A percentile compares a stretch with the other conserved stretches of the same genome.
phyloP scores from a whole-genome alignment of 805 yeast species.

The Barnettozyma californica region DNA sequence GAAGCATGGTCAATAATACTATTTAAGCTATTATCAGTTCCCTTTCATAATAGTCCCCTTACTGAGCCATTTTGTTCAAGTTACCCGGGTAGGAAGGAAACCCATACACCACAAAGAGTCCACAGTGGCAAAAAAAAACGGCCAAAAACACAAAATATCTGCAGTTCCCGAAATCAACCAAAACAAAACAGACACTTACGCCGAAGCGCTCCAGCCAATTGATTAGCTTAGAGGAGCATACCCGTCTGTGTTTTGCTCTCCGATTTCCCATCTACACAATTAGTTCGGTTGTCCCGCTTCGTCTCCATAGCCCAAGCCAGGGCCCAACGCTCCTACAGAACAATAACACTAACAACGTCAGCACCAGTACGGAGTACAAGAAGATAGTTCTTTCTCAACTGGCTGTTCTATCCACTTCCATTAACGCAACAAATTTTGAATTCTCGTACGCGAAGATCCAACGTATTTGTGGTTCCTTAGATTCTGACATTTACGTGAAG shows the following conservation, averaged over 20 bases:
- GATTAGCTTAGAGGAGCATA: background rate
- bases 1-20: constrained; percentile 48
- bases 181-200: constrained; percentile 2
- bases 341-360: constrained; percentile 5
- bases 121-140: constrained; percentile 3
- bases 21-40: background rate
- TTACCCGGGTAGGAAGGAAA: background rate
- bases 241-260: constrained; percentile 1
- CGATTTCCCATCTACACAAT: constrained; percentile 4
- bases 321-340: constrained; percentile 4
- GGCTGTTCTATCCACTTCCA: constrained; percentile 42
- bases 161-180: background rate
- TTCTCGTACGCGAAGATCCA: constrained; percentile 40
- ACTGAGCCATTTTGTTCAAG: background rate
- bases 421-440: constrained; percentile 36
- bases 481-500: constrained; percentile 27
- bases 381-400: constrained; percentile 47
- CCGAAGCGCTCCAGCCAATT: constrained; percentile 2
- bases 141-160: background rate
- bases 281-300: constrained; percentile 5
- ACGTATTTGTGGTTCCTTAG: constrained; percentile 34
- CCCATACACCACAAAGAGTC: background rate
- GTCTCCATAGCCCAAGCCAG: constrained; percentile 10
- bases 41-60: background rate
- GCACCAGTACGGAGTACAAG: constrained; percentile 10